Base-by-base conservation (phyloP, 331 rosid genomes). In the Dryas integrifolia region DNA sequence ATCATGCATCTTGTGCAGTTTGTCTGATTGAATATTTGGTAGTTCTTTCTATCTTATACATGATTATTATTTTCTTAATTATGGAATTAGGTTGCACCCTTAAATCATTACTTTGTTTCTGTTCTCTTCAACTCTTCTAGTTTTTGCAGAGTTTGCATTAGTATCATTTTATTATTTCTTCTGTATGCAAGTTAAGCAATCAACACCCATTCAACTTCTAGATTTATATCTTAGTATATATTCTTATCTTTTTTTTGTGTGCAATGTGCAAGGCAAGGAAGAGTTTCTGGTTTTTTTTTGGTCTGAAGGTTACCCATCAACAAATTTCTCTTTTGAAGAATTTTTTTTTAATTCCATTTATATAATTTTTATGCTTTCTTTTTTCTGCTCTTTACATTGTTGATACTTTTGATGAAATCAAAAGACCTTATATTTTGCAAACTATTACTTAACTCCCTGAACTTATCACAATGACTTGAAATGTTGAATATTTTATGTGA, bases 401-500 rank as follows among this genome's bases (percentile, higher is more conserved):
- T 9, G 14, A 14, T 38, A 38, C 35, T 35, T 68, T 7, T 21
- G 39, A 57, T 3, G 15, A 56, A 40, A 47, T 66, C 18, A 35
- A 60, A 67, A 26, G 14, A 16, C 7, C 21, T 53, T 24, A 38
- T 18, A 56, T 12, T 11, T 63, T 57, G 63, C 65, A 58, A 48
- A 45, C n/a, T 71, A 9, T 14, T 40, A 48, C 13, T 71, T 21
- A 15, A 55, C 6, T 62, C 67, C 60, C 24, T 57, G 44, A 48
- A 30, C 41, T 53, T 9, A 40, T 16, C 35, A 6, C 55, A 40
- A 18, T 67, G 35, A 53, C 44, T 48, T 80, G 67, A 73, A 77
- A 74, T 67, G 74, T 79, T 81, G 80, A 74, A 70, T 88, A 51
- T 79, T 80, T 74, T 77, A 73, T 75, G 52, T 79, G 74, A 79